phyloP scores from a whole-genome alignment of 2,329 filamentous ascomycete genomes.

The Alternaria rosae region DNA sequence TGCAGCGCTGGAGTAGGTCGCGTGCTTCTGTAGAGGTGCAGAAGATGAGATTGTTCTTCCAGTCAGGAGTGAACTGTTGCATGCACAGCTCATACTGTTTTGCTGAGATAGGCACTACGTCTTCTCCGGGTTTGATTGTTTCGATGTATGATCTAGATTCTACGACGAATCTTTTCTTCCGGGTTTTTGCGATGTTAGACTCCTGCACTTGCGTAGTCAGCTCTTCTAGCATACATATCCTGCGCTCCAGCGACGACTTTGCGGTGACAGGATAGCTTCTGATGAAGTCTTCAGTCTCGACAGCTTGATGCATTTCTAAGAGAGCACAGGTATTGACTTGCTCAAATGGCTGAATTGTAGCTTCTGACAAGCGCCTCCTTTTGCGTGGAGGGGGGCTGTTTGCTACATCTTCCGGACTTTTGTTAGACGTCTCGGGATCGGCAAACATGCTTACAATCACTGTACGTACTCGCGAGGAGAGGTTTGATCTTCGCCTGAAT shows the following conservation, averaged over 20 bases:
- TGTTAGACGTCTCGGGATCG: fast-evolving
- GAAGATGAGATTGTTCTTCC: not conserved
- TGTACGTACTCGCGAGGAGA: not conserved
- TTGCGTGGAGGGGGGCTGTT: not conserved
- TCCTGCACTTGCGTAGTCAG: fast-evolving
- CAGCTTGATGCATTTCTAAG: not conserved
- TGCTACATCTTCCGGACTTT: not conserved
- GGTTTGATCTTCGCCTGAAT: not conserved
- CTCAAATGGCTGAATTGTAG: not conserved
- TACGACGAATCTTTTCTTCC: not conserved
- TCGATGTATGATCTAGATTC: not conserved
- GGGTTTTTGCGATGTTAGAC: not conserved
- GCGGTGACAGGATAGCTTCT: not conserved
- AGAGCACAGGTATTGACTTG: fast-evolving
- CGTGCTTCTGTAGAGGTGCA: not conserved
- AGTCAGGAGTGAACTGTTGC: not conserved
- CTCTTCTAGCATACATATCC: not conserved
- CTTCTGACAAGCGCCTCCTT: not conserved
- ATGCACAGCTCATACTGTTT: not conserved
- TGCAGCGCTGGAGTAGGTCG: not conserved
- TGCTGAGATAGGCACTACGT: not conserved
- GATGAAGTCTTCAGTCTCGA: not conserved
- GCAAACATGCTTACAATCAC: not conserved
- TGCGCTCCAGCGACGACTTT: not conserved
- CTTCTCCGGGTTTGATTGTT: not conserved